Conservation (phyloP, 1,284 basidiomycete genomes). For the Ceratobasidium sp. region DNA sequence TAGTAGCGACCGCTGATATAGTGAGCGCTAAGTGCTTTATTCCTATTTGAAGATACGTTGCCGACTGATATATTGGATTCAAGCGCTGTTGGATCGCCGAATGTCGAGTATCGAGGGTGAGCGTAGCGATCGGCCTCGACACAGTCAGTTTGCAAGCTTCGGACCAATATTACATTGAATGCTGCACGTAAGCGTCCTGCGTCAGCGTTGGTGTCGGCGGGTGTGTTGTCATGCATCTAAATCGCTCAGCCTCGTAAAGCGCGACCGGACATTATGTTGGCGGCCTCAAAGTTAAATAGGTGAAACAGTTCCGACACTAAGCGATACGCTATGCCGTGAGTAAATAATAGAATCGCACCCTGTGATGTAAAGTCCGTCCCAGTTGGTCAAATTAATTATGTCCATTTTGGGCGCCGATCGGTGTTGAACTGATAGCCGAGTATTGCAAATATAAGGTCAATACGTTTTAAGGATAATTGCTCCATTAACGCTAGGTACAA, state of each 20-base stretch:
- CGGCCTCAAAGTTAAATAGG: no score
- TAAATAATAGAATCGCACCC: neutral
- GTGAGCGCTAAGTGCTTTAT: neutral
- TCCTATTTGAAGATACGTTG: neutral
- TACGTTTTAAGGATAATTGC: neutral
- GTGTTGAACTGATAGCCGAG: constrained; percentile 2
- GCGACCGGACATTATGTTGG: no score
- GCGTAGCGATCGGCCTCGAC: no score
- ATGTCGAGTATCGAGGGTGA: no score
- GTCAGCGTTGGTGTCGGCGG: no score
- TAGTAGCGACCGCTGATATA: constrained; percentile 8
- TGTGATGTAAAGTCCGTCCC: neutral
- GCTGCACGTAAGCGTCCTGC: no score
- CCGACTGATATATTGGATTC: neutral
- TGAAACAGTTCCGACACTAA: neutral
- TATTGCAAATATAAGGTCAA: neutral
- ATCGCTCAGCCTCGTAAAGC: no score
- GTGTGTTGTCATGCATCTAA: no score
- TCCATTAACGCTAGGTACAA: constrained; percentile 16
- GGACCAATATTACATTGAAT: neutral
- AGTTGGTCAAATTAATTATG: neutral
- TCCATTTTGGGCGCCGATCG: neutral
- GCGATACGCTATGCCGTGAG: neutral
- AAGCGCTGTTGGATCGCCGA: neutral
- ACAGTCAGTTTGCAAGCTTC: neutral